A percentile compares a stretch with the other conserved stretches of the same genome.
Conservation (phyloP, 495 filamentous ascomycete species). For the Hyaloscypha hepaticicola region DNA sequence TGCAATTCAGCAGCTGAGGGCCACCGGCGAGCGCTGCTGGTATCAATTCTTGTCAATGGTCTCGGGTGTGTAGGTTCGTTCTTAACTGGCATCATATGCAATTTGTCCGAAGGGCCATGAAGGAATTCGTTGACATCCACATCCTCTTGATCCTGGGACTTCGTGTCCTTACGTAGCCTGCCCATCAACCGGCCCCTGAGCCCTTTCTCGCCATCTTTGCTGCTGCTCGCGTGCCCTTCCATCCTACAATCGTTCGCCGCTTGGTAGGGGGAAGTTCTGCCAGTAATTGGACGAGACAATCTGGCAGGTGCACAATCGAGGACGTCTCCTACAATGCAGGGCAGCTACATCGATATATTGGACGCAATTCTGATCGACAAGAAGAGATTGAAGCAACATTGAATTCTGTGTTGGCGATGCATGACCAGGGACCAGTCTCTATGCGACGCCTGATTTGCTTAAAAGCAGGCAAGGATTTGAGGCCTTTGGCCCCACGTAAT, state of each 20-base stretch:
- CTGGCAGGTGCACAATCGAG: not conserved
- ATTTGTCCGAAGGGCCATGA: conserved; percentile 26
- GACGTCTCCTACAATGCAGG: not conserved
- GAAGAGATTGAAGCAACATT: not conserved
- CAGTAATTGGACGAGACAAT: not conserved
- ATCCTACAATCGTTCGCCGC: conserved; percentile 10
- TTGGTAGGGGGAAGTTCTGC: not conserved
- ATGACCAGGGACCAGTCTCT: conserved; percentile 1
- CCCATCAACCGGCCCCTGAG: conserved; percentile 26
- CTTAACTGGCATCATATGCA: conserved; percentile 26
- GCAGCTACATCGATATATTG: not conserved
- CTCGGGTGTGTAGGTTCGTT: conserved; percentile 14
- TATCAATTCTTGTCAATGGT: conserved; percentile 29
- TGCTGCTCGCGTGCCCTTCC: conserved; percentile 17
- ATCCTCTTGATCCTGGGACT: not conserved
- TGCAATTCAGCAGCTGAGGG: conserved; percentile 29
- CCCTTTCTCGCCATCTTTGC: conserved; percentile 28
- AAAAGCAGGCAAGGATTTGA: not conserved
- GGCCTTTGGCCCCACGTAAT: not conserved
- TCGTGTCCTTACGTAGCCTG: conserved; percentile 31
- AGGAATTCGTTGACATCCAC: conserved; percentile 24
- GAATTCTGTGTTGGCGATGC: conserved; percentile 3
- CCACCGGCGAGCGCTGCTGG: conserved; percentile 29
- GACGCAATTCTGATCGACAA: not conserved
- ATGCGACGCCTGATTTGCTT: conserved; percentile 3